Base-by-base conservation (phyloP, 768 basidiomycete genomes). In the Hericium alpestre region DNA sequence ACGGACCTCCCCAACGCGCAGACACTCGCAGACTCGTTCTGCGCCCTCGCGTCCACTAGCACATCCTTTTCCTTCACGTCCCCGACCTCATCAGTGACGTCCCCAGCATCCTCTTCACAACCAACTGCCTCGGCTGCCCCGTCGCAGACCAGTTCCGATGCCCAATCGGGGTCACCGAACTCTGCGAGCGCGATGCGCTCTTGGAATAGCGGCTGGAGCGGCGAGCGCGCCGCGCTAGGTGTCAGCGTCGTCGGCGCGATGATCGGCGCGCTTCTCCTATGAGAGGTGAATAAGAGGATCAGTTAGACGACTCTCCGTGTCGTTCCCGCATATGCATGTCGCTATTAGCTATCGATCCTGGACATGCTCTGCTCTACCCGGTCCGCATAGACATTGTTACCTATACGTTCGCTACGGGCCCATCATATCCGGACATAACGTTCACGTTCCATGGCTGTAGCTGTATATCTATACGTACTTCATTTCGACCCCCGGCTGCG, bases 1-100 rank as follows among this genome's bases (percentile, higher is more conserved):
- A 50, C 63, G 41, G 71, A 75, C 50, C 61, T 80, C 1, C 25
- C 65, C 15, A 63, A 71, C 4, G 72, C 74, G 4, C 76, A 81
- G 66, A 61, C 57, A 15, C 70, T 81, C 37, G 74, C 78, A 1
- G 72, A 78, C 59, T 69, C 71, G 59, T 80, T 80, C 64, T 81
- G 79, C 63, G 69, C 73, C 18, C 48, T 74, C 52, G 73, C 74
- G 8, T 68, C 66, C 25, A 56, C 68, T 11, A 69, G 68, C 25
- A 67, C 71, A 4, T 67, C 71, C 1, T 65, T 77, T 41, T 61
- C 70, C 1, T 76, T 76, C 64, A 70, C 73, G 12, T 39, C 70
- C 15, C 61, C 70, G 1, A 62, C 65, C 1, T 51, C 62, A 1
- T 43, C 59, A 12, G 16, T 55, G 3, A 22, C 59, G 4, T 18